Evolutionary conservation across 2,329 filamentous ascomycete genomes (phyloP).

Genomic region (Ophiostoma ulmi): DNA sequence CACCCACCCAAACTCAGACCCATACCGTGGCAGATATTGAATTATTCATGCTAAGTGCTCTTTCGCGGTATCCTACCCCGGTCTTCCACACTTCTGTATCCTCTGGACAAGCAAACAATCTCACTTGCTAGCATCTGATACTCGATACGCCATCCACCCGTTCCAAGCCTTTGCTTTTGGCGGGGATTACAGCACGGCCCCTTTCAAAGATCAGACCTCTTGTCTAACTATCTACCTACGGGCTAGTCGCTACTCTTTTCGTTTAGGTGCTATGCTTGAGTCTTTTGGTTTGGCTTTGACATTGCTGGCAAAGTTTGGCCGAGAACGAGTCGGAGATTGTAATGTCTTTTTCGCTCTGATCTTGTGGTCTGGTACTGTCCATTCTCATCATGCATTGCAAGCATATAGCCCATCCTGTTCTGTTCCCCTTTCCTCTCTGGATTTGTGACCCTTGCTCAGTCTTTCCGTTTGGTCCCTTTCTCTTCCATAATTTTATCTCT

Average conservation of each 20-base stretch:
- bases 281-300: not conserved
- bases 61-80: not conserved
- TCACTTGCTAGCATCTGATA: not conserved
- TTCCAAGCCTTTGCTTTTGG: slow-evolving; percentile 17
- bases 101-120: not conserved
- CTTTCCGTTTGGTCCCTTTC: not conserved
- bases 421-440: not conserved
- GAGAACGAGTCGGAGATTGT: not conserved
- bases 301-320: not conserved
- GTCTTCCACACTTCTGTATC: not conserved
- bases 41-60: slow-evolving; percentile 4
- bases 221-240: slow-evolving; percentile 12
- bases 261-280: not conserved
- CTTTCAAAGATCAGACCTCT: slow-evolving; percentile 5
- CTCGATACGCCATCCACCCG: slow-evolving; percentile 1
- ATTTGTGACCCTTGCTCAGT: slow-evolving; percentile 1
- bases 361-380: not conserved
- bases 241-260: not conserved
- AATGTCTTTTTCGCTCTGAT: not conserved
- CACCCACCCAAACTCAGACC: not conserved
- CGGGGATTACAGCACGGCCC: slow-evolving; percentile 13
- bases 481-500: slow-evolving; percentile 6
- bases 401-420: not conserved
- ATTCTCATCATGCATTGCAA: not conserved
- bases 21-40: not conserved